Conservation (phyloP, 2,329 filamentous ascomycete species). For the Cladophialophora chaetospira region DNA sequence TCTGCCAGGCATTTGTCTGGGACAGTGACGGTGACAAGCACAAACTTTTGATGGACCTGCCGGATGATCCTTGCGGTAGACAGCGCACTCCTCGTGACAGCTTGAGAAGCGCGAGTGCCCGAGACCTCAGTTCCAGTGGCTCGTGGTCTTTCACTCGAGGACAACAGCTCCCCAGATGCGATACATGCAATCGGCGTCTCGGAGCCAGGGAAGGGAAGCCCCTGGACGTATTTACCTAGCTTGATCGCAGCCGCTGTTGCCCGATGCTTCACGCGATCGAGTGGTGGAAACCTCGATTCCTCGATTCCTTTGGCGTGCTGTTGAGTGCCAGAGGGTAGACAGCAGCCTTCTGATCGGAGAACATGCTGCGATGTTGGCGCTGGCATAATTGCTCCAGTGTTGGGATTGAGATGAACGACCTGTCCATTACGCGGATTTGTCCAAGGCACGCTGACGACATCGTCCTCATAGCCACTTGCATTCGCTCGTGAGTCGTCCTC, state of each 20-base stretch:
- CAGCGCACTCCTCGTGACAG: conserved; percentile 49
- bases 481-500: too few species aligned
- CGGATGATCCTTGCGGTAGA: conserved; percentile 66
- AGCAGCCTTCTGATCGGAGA: neutral
- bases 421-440: conserved; percentile 58
- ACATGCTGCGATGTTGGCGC: neutral
- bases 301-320: neutral
- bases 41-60: conserved; percentile 89
- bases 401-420: conserved; percentile 48
- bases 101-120: neutral
- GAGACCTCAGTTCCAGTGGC: neutral
- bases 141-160: neutral
- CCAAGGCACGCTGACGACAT: conserved; percentile 54
- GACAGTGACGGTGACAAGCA: conserved; percentile 63
- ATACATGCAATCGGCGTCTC: neutral
- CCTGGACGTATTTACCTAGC: neutral
- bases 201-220: neutral
- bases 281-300: neutral
- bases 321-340: neutral
- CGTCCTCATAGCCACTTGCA: too few species aligned
- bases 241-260: neutral
- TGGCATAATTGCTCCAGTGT: conserved; percentile 37
- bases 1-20: conserved; percentile 3
- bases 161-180: neutral
- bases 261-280: neutral